Conservation (phyloP, 768 basidiomycete species). For the Gymnopilus dilepis region DNA sequence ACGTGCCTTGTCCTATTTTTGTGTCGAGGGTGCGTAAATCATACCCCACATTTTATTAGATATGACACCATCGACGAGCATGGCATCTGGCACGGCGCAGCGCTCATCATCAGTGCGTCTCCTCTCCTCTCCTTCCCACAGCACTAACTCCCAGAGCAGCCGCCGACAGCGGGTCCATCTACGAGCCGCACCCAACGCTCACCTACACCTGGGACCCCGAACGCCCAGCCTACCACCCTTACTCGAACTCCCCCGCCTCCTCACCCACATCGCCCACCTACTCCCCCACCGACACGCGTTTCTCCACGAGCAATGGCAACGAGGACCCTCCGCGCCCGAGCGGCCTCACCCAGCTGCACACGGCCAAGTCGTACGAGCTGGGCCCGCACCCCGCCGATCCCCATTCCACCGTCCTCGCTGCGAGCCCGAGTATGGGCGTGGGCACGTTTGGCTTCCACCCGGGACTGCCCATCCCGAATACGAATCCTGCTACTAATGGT, state of each 20-base stretch:
- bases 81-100: constrained; percentile 87
- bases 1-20: constrained; percentile 17
- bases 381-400: constrained; percentile 81
- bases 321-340: constrained; percentile 16
- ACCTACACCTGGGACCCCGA: constrained; percentile 79
- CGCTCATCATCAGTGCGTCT: constrained; percentile 83
- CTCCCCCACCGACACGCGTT: constrained; percentile 5
- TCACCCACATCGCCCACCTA: neutral
- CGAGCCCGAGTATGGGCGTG: constrained; percentile 21
- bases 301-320: constrained; percentile 8
- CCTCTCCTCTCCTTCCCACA: constrained; percentile 4
- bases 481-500: constrained; percentile 10
- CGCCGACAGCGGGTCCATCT: constrained; percentile 77
- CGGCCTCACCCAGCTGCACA: constrained; percentile 15
- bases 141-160: constrained; percentile 46
- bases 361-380: constrained; percentile 54
- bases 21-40: neutral
- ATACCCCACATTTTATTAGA: constrained; percentile 39
- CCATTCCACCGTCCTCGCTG: constrained; percentile 50
- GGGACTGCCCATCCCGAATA: constrained; percentile 9
- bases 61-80: constrained; percentile 87
- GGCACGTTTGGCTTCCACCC: constrained; percentile 13
- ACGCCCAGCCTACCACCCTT: constrained; percentile 25
- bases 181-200: constrained; percentile 74
- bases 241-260: too few species aligned